These are phyloP conservation scores for Blastocystis sp. DNA, from an alignment of 352 stramenopile genomes.

Conservation along the genomic window DNA sequence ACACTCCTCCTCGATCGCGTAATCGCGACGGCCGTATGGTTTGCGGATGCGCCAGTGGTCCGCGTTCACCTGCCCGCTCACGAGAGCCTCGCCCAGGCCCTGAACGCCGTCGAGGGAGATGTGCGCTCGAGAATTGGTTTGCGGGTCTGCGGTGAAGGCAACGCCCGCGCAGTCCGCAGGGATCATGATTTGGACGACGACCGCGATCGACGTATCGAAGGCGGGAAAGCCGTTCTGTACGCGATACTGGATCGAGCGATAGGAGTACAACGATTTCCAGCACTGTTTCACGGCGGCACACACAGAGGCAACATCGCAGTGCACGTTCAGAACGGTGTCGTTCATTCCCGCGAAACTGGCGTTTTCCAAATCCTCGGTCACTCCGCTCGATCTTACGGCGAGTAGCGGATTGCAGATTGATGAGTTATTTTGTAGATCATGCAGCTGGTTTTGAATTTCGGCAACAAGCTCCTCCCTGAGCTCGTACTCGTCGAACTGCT, in stretches of 20 bases:
- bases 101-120: slow-evolving; percentile 62
- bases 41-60: slow-evolving; percentile 68
- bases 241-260: slow-evolving; percentile 57
- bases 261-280: slow-evolving; percentile 59
- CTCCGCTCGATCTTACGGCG: slow-evolving; percentile 48
- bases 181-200: slow-evolving; percentile 68
- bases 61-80: slow-evolving; percentile 54
- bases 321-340: slow-evolving; percentile 67
- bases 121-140: slow-evolving; percentile 60
- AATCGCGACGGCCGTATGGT: background rate
- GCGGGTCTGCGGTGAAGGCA: slow-evolving; percentile 65
- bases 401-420: slow-evolving; percentile 42
- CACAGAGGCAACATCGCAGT: slow-evolving; percentile 21
- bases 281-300: slow-evolving; percentile 42
- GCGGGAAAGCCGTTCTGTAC: slow-evolving; percentile 54
- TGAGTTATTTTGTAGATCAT: slow-evolving; percentile 24
- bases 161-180: slow-evolving; percentile 34
- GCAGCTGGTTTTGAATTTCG: slow-evolving; percentile 51
- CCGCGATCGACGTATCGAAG: slow-evolving; percentile 62
- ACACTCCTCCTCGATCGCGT: background rate
- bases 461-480: slow-evolving; percentile 48
- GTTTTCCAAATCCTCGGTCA: slow-evolving; percentile 62
- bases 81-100: slow-evolving; percentile 47
- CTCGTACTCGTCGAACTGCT: slow-evolving; percentile 32
- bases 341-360: slow-evolving; percentile 69